phyloP scores from a whole-genome alignment of 2,329 filamentous ascomycete genomes.

The Aureobasidium lini region DNA sequence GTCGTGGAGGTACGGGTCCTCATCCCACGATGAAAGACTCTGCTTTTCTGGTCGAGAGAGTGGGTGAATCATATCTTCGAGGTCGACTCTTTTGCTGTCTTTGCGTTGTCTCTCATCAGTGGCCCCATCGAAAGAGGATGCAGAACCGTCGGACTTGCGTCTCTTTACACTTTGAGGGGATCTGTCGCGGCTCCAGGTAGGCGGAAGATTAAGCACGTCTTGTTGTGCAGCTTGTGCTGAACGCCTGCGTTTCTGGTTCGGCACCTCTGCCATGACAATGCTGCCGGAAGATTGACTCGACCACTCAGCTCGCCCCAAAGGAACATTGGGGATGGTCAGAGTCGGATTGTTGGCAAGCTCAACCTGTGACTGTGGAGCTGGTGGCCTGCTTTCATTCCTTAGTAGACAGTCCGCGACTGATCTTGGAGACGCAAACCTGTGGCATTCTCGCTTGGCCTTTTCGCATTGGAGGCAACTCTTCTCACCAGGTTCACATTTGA shows the following conservation, averaged over 20 bases:
- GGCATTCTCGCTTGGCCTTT: constrained; percentile 80
- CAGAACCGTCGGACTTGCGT: constrained; percentile 8
- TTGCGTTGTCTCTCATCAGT: constrained; percentile 6
- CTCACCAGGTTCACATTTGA: constrained; percentile 86
- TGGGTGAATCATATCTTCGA: constrained; percentile 18
- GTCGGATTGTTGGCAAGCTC: constrained; percentile 16
- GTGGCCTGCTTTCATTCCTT: constrained; percentile 20
- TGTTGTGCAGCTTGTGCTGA: constrained; percentile 12
- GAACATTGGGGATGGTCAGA: not conserved
- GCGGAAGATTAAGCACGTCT: constrained; percentile 15
- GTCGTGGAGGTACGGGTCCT: constrained; percentile 48
- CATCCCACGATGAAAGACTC: constrained; percentile 35
- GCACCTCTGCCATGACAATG: not conserved
- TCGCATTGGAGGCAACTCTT: constrained; percentile 86
- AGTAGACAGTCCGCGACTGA: constrained; percentile 13
- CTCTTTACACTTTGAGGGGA: not conserved
- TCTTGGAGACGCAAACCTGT: constrained; percentile 49
- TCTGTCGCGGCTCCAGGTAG: not conserved
- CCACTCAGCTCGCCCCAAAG: constrained; percentile 7
- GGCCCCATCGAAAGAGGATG: not conserved
- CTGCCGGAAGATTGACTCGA: constrained; percentile 6
- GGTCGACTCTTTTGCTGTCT: constrained; percentile 13
- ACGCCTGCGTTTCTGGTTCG: constrained; percentile 9
- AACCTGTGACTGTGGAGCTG: constrained; percentile 21
- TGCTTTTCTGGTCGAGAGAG: constrained; percentile 20